phyloP scores from a whole-genome alignment of 352 stramenopile species.

The Globisporangium ultimum region DNA sequence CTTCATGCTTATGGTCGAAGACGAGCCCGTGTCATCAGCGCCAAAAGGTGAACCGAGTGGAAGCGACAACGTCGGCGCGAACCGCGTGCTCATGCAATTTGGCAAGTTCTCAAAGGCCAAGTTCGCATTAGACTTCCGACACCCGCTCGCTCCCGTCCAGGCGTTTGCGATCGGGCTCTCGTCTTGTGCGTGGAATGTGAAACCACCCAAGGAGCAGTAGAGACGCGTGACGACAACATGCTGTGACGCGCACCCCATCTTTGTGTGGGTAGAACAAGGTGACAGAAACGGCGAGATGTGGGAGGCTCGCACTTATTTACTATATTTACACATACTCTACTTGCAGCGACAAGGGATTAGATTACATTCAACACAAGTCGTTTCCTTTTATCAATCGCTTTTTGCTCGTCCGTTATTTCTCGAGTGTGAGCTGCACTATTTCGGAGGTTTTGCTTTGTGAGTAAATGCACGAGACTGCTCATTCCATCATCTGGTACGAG shows the following conservation, averaged over 20 bases:
- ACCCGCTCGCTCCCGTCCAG: constrained; percentile 80
- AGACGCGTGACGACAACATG: neutral
- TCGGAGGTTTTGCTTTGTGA: no score
- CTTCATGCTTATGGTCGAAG: constrained; percentile 86
- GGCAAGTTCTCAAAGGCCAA: constrained; percentile 87
- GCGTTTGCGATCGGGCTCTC: constrained; percentile 85
- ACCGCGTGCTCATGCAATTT: constrained; percentile 82
- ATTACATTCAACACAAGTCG: no score
- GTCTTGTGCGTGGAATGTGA: constrained; percentile 81
- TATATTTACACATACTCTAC: no score
- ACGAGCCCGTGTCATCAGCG: constrained; percentile 34
- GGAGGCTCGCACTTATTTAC: no score
- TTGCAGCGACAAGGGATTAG: no score
- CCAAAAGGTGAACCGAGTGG: constrained; percentile 11
- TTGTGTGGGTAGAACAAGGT: neutral
- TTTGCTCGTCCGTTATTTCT: no score
- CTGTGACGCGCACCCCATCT: neutral
- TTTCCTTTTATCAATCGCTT: no score
- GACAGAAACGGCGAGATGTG: no score
- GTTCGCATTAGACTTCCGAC: constrained; percentile 86
- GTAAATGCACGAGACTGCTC: no score
- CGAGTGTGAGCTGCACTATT: no score
- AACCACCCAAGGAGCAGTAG: constrained; percentile 15
- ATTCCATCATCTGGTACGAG: no score
- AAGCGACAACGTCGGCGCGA: constrained; percentile 38